Percentiles rank a stretch among this genome's conserved stretches.
phyloP scores from a whole-genome alignment of 768 basidiomycete genomes.

The Suillus clintonianus region DNA sequence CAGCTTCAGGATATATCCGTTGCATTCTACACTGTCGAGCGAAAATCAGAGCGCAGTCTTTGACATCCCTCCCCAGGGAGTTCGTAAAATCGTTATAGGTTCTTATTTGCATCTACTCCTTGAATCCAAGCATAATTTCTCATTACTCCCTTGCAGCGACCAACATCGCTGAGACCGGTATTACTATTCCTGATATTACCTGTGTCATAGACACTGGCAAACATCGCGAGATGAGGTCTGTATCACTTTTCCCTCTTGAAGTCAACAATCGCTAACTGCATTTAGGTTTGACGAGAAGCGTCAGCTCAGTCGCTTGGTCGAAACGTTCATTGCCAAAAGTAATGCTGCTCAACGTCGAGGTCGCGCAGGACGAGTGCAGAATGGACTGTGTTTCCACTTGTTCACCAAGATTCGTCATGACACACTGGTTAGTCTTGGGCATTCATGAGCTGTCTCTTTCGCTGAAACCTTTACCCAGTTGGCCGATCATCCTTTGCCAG shows the following conservation, averaged over 20 bases:
- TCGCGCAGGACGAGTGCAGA: constrained; percentile 87
- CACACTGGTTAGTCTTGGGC: constrained; percentile 50
- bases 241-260: constrained; percentile 1
- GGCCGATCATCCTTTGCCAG: constrained; percentile 87
- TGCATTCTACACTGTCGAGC: constrained; percentile 92
- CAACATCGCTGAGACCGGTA: constrained; percentile 95
- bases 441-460: not conserved
- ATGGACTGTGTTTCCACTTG: constrained; percentile 91
- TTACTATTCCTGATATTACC: constrained; percentile 97
- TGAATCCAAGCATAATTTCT: constrained; percentile 4
- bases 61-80: constrained; percentile 75
- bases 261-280: constrained; percentile 4
- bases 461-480: constrained; percentile 49
- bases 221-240: constrained; percentile 88
- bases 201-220: constrained; percentile 95
- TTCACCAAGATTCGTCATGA: constrained; percentile 91
- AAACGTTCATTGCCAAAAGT: constrained; percentile 89
- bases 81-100: constrained; percentile 96
- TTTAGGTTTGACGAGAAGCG: constrained; percentile 93
- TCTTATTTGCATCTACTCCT: constrained; percentile 19
- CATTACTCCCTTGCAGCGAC: constrained; percentile 53
- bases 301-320: constrained; percentile 87
- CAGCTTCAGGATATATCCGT: constrained; percentile 74
- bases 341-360: constrained; percentile 90
- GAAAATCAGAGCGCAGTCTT: constrained; percentile 92